A percentile compares a stretch with the other conserved stretches of the same genome.
Conservation (phyloP, 805 yeast genomes). For the Starmerella geochares region DNA sequence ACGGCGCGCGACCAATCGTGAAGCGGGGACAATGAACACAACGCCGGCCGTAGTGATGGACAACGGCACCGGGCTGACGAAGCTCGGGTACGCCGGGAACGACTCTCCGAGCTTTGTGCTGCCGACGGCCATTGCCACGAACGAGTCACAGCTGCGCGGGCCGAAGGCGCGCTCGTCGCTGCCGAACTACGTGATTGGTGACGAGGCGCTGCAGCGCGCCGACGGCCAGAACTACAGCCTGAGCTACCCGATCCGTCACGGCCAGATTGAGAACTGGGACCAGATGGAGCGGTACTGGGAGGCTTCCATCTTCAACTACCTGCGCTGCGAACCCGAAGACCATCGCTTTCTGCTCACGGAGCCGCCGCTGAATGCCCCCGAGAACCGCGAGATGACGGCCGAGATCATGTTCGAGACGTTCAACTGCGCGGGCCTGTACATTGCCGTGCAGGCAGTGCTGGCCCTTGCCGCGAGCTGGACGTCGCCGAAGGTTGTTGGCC, state of each 20-base stretch:
- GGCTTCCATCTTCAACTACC: slow-evolving; percentile 86
- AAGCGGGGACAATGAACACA: slow-evolving; percentile 22
- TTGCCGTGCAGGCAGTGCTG: slow-evolving; percentile 97
- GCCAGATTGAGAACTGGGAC: slow-evolving; percentile 98
- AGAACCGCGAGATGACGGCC: slow-evolving; percentile 95
- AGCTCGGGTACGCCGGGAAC: slow-evolving; percentile 96
- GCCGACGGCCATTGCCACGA: slow-evolving; percentile 91
- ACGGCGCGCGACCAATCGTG: slow-evolving; percentile 1
- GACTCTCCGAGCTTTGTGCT: slow-evolving; percentile 95
- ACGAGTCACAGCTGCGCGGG: slow-evolving; percentile 30
- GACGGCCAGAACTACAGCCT: slow-evolving; percentile 80
- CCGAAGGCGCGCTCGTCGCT: slow-evolving; percentile 28
- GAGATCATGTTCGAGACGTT: slow-evolving; percentile 98
- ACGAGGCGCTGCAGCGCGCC: slow-evolving; percentile 88
- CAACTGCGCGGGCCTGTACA: slow-evolving; percentile 96
- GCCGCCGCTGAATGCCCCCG: slow-evolving; percentile 99
- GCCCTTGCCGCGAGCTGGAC: slow-evolving; percentile 99
- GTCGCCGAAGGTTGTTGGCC: slow-evolving; percentile 83
- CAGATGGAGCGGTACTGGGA: slow-evolving; percentile 99
- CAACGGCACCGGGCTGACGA: slow-evolving; percentile 97
- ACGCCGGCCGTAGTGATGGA: slow-evolving; percentile 30
- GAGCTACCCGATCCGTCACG: slow-evolving; percentile 89
- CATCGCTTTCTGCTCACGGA: slow-evolving; percentile 92
- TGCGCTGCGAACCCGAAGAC: slow-evolving; percentile 97
- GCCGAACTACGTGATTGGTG: slow-evolving; percentile 85